Percentiles rank a stretch among this genome's conserved stretches.
Evolutionary conservation across 2,329 filamentous ascomycete genomes (phyloP).

Genomic region (Proliferodiscus dingleyae): DNA sequence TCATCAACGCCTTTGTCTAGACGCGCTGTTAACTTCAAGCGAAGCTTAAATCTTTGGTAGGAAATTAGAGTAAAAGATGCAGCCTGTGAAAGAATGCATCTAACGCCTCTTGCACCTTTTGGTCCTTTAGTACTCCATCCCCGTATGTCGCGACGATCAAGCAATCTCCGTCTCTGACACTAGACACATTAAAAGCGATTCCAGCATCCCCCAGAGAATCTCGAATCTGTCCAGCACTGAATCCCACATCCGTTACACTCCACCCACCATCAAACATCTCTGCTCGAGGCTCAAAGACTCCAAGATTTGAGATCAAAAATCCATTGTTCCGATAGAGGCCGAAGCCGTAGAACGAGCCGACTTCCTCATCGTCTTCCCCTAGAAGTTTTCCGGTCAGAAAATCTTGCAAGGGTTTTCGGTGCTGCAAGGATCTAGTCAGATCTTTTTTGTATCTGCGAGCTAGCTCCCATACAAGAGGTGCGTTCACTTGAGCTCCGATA

Average conservation of each 20-base stretch:
- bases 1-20: too few relatives aligned
- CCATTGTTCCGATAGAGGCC: conserved; percentile 13
- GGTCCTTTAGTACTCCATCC: conserved; percentile 13
- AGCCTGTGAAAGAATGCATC: conserved; percentile 5
- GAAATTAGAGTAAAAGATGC: conserved; percentile 2
- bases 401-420: conserved; percentile 7
- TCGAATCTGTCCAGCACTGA: conserved; percentile 13
- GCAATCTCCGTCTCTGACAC: conserved; percentile 11
- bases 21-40: too few relatives aligned
- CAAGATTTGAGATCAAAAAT: conserved; percentile 14
- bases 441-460: conserved; percentile 12
- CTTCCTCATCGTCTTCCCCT: conserved; percentile 15
- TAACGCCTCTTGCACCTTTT: conserved; percentile 12
- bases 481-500: not conserved
- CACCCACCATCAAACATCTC: conserved; percentile 9
- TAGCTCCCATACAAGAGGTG: conserved; percentile 8
- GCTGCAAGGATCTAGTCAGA: conserved; percentile 7
- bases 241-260: conserved; percentile 9
- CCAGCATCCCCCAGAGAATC: conserved; percentile 11
- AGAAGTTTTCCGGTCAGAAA: conserved; percentile 9
- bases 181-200: conserved; percentile 10
- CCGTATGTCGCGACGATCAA: conserved; percentile 13
- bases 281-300: conserved; percentile 11
- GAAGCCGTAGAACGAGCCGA: conserved; percentile 7
- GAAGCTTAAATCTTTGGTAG: too few relatives aligned